Evolutionary conservation across 2,329 filamentous ascomycete genomes (phyloP).

Genomic region (Paraphoma sp.): DNA sequence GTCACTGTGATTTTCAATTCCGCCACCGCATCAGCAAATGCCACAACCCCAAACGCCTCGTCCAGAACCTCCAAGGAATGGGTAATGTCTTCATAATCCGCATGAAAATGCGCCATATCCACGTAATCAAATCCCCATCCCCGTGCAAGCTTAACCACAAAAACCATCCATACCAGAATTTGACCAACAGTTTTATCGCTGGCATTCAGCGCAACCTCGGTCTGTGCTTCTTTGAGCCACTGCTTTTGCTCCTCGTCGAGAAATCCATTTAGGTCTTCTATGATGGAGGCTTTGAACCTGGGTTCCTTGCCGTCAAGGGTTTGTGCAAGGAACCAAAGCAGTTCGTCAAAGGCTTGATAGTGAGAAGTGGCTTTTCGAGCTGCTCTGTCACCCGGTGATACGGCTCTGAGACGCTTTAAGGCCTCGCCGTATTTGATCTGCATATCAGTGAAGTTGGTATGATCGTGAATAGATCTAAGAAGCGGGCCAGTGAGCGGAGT

Average conservation of each 20-base stretch:
- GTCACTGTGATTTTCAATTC: neutral
- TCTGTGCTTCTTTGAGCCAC: neutral
- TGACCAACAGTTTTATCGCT: neutral
- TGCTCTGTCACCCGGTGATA: no score
- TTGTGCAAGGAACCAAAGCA: no score
- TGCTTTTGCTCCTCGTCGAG: neutral
- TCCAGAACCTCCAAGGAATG: neutral
- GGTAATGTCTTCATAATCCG: neutral
- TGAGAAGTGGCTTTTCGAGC: no score
- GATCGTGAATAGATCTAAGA: no score
- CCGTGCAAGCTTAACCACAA: neutral
- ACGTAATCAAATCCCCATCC: neutral
- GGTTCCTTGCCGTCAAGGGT: no score
- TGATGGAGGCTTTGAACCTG: no score
- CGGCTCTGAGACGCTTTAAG: no score
- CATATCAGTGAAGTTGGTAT: no score
- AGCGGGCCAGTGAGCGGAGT: no score
- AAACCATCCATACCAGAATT: neutral
- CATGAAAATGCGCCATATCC: neutral
- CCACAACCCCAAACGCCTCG: neutral
- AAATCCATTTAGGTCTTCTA: no score
- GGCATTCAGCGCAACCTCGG: neutral
- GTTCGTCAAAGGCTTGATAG: no score
- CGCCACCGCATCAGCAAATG: neutral
- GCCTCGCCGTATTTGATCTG: no score